Evolutionary conservation across 306 rosid genomes (phyloP), one percentile per base, ranked within the genome.

Genomic region (Canavalia ensiformis): DNA sequence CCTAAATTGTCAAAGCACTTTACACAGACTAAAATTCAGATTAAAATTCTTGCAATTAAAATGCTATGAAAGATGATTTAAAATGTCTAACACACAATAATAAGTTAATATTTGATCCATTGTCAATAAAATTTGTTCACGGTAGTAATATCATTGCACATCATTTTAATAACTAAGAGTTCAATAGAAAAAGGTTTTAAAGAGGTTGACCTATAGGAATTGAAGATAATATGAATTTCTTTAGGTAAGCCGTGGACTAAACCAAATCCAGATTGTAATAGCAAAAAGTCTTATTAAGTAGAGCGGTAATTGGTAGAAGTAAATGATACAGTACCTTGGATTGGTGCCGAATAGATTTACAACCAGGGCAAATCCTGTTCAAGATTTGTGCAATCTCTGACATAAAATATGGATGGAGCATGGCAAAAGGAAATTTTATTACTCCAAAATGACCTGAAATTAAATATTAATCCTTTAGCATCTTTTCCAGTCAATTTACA

Each of bases 391-490:
- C 89, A 76, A 90, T 90, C 89, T 96, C 97, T 37, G 97, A 81
- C 58, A 92, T 82, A 86, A 84, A 93, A 80, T 93, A 93, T 2
- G 97, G 99, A 81, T 96, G 94, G 69, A 92, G 87, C 55, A 93
- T 76, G 7, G 88, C 45, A 81, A 81, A 86, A 11, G 93, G 92
- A 85, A 96, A 93, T 66, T 86, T 81, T 77, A 96, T 92, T 13
- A 75, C 86, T 68, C 99, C 99, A 83, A 85, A 93, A 85, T 96
- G 99, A 83, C 99, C 99, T 96, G 87, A 79, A 87, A 85, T 78
- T 80, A 64, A 66, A 80, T 49, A 74, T 49, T 52, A 74, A 73
- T 72, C 30, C 8, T 72, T 88, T 62, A 89, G 82, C 33, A 64
- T 76, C 80, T 77, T 76, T 34, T 81, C 77, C 6, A 71, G 59